phyloP scores from a whole-genome alignment of 768 basidiomycete species.

The Agrocybe praecox region DNA sequence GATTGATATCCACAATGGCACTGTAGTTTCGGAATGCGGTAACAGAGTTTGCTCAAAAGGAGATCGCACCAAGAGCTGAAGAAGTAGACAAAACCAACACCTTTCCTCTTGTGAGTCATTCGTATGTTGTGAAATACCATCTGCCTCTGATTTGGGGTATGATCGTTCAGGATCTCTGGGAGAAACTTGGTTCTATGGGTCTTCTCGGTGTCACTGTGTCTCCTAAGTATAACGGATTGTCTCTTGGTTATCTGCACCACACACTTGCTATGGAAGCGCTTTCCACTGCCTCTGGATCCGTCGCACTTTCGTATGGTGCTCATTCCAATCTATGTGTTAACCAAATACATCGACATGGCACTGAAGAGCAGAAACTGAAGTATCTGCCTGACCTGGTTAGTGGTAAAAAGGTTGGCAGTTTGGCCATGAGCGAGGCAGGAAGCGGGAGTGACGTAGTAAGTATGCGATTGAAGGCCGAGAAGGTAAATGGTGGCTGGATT shows the following conservation, averaged over 20 bases:
- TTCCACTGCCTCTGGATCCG: constrained; percentile 87
- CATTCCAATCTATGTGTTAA: constrained; percentile 91
- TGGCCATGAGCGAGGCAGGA: constrained; percentile 95
- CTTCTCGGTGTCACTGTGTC: constrained; percentile 86
- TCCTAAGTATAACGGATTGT: constrained; percentile 80
- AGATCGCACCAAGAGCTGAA: constrained; percentile 83
- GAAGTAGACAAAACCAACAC: constrained; percentile 86
- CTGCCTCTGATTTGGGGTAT: constrained; percentile 3
- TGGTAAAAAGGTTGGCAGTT: constrained; percentile 83
- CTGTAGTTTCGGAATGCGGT: constrained; percentile 81
- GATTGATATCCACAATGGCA: constrained; percentile 2
- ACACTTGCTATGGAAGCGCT: constrained; percentile 95
- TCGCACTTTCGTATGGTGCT: constrained; percentile 90
- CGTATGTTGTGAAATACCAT: constrained; percentile 2
- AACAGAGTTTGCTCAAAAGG: constrained; percentile 76
- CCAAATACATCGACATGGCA: constrained; percentile 85
- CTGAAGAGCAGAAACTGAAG: constrained; percentile 78
- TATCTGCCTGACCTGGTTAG: constrained; percentile 82
- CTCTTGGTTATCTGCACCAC: constrained; percentile 84
- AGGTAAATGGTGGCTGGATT: constrained; percentile 72
- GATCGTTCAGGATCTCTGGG: constrained; percentile 71
- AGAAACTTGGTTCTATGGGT: constrained; percentile 91
- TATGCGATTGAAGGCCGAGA: constrained; percentile 85
- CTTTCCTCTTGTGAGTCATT: constrained; percentile 64
- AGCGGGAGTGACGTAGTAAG: constrained; percentile 96